phyloP scores from a whole-genome alignment of 2,329 filamentous ascomycete species.

The Harringtonia lauricola region DNA sequence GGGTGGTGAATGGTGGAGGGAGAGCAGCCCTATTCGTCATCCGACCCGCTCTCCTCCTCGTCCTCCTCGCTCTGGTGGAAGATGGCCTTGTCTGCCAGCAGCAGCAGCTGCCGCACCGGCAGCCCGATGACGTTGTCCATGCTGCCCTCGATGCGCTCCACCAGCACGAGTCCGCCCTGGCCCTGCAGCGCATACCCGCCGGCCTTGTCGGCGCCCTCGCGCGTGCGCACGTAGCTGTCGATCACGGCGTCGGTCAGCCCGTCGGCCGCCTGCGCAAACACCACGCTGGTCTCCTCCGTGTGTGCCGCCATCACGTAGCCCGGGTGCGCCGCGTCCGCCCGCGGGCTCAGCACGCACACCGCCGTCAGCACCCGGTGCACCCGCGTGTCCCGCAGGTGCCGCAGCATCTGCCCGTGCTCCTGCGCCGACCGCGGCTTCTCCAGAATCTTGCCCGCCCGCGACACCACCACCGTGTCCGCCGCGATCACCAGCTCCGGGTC shows the following conservation, averaged over 20 bases:
- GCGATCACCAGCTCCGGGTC: slow-evolving; percentile 82
- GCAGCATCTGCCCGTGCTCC: slow-evolving; percentile 77
- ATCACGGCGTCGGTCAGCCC: slow-evolving; percentile 69
- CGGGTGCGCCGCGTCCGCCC: slow-evolving; percentile 69
- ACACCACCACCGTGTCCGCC: slow-evolving; percentile 84
- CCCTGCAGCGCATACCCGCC: slow-evolving; percentile 94
- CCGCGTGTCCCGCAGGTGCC: slow-evolving; percentile 63
- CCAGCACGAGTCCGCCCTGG: slow-evolving; percentile 70
- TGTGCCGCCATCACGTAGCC: slow-evolving; percentile 74
- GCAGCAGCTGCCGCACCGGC: slow-evolving; percentile 67
- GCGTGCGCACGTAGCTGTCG: slow-evolving; percentile 64
- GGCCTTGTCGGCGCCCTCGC: slow-evolving; percentile 92
- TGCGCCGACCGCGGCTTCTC: slow-evolving; percentile 81
- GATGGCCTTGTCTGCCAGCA: slow-evolving; percentile 80
- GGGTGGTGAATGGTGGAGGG: too few species aligned
- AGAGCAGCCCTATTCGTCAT: slow-evolving; percentile 12
- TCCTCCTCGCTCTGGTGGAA: slow-evolving; percentile 60
- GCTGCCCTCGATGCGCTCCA: slow-evolving; percentile 80
- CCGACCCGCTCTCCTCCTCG: slow-evolving; percentile 34
- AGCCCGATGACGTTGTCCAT: slow-evolving; percentile 93
- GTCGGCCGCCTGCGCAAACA: slow-evolving; percentile 57
- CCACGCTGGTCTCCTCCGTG: slow-evolving; percentile 87
- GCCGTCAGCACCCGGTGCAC: slow-evolving; percentile 79
- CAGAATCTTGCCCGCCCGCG: slow-evolving; percentile 62
- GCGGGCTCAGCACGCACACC: slow-evolving; percentile 71